These are phyloP conservation scores for Daldinia eschscholtzii DNA, from an alignment of 2,329 filamentous ascomycete genomes.

Conservation along the genomic window DNA sequence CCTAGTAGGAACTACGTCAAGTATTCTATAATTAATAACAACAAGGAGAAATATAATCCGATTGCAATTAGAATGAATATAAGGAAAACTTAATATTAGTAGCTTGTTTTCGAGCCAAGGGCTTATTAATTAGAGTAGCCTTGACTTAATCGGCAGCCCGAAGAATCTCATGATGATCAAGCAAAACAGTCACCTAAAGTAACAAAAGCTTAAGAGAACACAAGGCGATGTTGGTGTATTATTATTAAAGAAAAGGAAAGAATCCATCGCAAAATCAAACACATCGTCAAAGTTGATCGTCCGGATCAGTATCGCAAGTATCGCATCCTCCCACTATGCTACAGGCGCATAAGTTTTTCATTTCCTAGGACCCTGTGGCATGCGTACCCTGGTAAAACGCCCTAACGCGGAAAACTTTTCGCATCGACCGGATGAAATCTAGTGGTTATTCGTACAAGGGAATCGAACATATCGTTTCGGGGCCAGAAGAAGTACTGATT, in stretches of 20 bases:
- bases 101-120: too few relatives aligned
- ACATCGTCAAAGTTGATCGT: neutral
- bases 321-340: conserved; percentile 2
- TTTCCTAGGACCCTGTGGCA: neutral
- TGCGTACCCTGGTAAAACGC: neutral
- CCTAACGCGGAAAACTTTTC: neutral
- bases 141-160: too few relatives aligned
- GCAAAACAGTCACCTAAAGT: neutral
- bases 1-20: too few relatives aligned
- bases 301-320: neutral
- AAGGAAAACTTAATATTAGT: too few relatives aligned
- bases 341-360: neutral
- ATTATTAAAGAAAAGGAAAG: conserved; percentile 7
- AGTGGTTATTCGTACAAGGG: conserved; percentile 2
- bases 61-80: too few relatives aligned
- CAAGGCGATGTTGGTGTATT: neutral
- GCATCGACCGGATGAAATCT: neutral
- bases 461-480: conserved; percentile 6
- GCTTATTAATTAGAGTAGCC: too few relatives aligned
- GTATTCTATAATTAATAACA: too few relatives aligned
- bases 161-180: neutral
- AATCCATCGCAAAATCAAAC: conserved; percentile 6
- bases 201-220: neutral
- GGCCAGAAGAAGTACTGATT: neutral
- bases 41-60: too few relatives aligned